phyloP scores from a whole-genome alignment of 106 monocot species.

The Apostasia shenzhenica region DNA sequence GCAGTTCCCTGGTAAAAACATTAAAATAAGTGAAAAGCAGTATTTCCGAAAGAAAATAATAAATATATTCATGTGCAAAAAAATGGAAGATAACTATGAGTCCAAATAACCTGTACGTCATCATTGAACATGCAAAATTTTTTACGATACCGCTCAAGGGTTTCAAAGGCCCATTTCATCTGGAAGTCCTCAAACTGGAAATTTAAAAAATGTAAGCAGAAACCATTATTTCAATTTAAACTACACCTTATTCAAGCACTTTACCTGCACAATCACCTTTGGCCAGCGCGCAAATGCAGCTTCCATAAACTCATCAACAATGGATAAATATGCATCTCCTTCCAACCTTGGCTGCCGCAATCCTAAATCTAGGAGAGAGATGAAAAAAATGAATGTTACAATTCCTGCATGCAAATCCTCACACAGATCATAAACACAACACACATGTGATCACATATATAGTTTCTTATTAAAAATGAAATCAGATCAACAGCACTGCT shows the following conservation, averaged over 20 bases:
- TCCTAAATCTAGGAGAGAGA: constrained; percentile 68
- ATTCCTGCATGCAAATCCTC: not conserved
- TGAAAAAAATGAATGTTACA: not conserved
- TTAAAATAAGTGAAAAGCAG: constrained; percentile 1
- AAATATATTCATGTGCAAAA: not conserved
- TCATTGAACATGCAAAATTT: constrained; percentile 99
- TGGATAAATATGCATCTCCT: constrained; percentile 84
- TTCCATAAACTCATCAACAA: constrained; percentile 99
- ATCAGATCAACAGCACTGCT: too few species aligned
- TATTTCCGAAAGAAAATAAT: not conserved
- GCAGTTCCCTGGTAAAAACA: constrained; percentile 73
- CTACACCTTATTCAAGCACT: not conserved
- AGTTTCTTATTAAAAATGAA: too few species aligned
- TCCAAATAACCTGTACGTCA: constrained; percentile 76
- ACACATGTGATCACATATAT: too few species aligned
- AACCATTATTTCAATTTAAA: not conserved
- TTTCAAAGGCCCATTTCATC: constrained; percentile 99
- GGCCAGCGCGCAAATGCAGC: constrained; percentile 96
- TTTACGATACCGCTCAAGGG: constrained; percentile 83
- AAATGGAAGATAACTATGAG: not conserved
- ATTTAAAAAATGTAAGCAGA: constrained; percentile 6
- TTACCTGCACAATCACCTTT: constrained; percentile 93
- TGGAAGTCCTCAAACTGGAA: constrained; percentile 98
- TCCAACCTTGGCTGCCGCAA: constrained; percentile 89
- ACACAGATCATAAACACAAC: too few species aligned